Evolutionary conservation across 2,329 filamentous ascomycete genomes (phyloP), one percentile per base, ranked within the genome.

Genomic region (Dothistroma pini): DNA sequence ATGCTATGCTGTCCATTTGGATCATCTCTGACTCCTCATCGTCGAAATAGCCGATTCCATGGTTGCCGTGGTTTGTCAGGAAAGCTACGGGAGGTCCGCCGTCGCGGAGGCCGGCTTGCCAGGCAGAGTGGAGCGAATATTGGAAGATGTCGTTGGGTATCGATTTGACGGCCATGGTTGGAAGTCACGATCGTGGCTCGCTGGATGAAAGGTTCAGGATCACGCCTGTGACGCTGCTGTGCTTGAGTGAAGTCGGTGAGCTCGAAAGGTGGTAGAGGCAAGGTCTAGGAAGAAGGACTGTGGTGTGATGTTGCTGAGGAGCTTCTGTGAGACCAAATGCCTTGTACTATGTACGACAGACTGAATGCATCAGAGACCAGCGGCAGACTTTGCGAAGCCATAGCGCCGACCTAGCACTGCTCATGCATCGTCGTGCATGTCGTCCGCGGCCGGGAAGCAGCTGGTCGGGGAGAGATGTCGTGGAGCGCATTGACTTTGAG

Each of bases 131-230:
- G 22, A 76, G 74, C 34, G 76, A 77, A 70, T 75, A 79, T 61
- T 79, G 77, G 64, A 76, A 79, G 63, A 79, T 75, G 65, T 79
- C 77, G 70, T 79, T 79, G 38, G 77, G 77, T 29, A 77, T 76
- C 29, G 75, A 74, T 57, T 68, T 70, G 51, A 44, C 41, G 14
- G 72, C 70, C 76, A 77, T 77, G 25, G 31, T 35, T 9, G 11
- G 22, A 21, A 29, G 47, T 49, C 44, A 4, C 44, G n/a, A 49
- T 14, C 44, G 44, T 49, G 2, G 22, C 25, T 29, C 44, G 69
- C 58, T 41, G 21, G 19, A 22, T 9, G n/a, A 58, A 41, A 14
- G n/a, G 10, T 38, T 11, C 11, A 38, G 35, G 16, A 2, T 38
- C 35, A 4, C 35, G 35, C n/a, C 41, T 19, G 16, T 7, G 21